phyloP scores from a whole-genome alignment of 2,329 filamentous ascomycete genomes.

The Cladobotryum protrusum region DNA sequence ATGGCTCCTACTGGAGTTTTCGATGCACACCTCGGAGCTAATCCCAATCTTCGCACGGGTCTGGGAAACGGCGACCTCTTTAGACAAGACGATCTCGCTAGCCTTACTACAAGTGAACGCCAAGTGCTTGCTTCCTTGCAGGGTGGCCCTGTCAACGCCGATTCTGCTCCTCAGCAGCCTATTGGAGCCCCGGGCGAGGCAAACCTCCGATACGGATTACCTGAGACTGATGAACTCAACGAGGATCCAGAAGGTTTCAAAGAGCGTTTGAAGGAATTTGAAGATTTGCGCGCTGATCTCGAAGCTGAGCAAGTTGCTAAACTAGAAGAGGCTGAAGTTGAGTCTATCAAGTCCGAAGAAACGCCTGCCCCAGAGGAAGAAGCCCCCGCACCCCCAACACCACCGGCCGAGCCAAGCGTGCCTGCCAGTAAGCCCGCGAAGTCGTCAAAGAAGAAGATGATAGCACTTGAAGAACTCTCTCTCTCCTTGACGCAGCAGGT shows the following conservation, averaged over 20 bases:
- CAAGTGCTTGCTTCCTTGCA: constrained; percentile 42
- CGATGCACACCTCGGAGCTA: constrained; percentile 45
- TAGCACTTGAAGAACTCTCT: constrained; percentile 22
- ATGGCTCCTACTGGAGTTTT: constrained; percentile 65
- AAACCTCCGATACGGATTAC: constrained; percentile 41
- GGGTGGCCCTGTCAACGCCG: constrained; percentile 12
- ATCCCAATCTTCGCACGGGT: constrained; percentile 17
- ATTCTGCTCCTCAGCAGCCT: constrained; percentile 29
- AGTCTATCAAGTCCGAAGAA: neutral
- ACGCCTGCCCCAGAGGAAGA: neutral
- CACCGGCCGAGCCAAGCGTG: constrained; percentile 4
- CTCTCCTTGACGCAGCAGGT: constrained; percentile 79
- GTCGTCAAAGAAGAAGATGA: constrained; percentile 27
- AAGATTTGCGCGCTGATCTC: constrained; percentile 67
- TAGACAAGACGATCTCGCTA: constrained; percentile 69
- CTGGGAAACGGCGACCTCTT: constrained; percentile 43
- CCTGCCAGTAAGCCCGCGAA: constrained; percentile 20
- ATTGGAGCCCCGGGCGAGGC: constrained; percentile 30
- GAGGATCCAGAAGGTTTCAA: constrained; percentile 54
- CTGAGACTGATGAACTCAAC: constrained; percentile 43
- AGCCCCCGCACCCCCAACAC: neutral
- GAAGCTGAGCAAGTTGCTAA: constrained; percentile 47
- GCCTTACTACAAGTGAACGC: constrained; percentile 50
- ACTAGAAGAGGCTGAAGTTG: constrained; percentile 12
- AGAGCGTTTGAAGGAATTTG: constrained; percentile 77